Evolutionary conservation across 371 early-diverging fungal genomes (phyloP).

Genomic region (Phascolomyces articulosus): DNA sequence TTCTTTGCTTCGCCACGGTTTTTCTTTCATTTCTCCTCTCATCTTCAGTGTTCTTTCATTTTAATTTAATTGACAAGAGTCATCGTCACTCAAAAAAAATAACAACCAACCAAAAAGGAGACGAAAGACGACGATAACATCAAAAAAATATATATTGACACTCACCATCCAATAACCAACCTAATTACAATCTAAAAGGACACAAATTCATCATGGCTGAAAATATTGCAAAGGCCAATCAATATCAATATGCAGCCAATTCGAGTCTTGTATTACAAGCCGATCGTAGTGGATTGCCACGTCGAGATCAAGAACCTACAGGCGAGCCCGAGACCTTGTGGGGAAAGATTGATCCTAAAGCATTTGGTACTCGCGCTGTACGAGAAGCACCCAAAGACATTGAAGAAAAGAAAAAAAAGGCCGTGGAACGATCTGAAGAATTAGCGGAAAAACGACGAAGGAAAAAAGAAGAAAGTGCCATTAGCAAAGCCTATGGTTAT

Average conservation of each 20-base stretch:
- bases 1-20: constrained; percentile 6
- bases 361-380: constrained; percentile 85
- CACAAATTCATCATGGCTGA: constrained; percentile 63
- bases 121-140: not conserved
- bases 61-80: not conserved
- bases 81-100: not conserved
- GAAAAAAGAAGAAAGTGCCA: constrained; percentile 63
- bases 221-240: constrained; percentile 73
- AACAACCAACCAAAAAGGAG: not conserved
- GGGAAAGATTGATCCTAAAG: constrained; percentile 84
- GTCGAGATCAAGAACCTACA: constrained; percentile 92
- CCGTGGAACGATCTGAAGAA: constrained; percentile 48
- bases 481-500: constrained; percentile 77
- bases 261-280: constrained; percentile 93
- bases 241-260: constrained; percentile 92
- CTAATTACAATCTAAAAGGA: not conserved
- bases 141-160: no score
- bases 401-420: constrained; percentile 70
- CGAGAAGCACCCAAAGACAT: constrained; percentile 69
- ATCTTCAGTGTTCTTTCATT: not conserved
- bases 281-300: constrained; percentile 80
- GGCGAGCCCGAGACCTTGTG: constrained; percentile 94
- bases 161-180: not conserved
- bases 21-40: not conserved
- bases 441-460: constrained; percentile 55